Evolutionary conservation across 345 rosid species (phyloP).

Genomic region (Cardamine chenopodiifolia): DNA sequence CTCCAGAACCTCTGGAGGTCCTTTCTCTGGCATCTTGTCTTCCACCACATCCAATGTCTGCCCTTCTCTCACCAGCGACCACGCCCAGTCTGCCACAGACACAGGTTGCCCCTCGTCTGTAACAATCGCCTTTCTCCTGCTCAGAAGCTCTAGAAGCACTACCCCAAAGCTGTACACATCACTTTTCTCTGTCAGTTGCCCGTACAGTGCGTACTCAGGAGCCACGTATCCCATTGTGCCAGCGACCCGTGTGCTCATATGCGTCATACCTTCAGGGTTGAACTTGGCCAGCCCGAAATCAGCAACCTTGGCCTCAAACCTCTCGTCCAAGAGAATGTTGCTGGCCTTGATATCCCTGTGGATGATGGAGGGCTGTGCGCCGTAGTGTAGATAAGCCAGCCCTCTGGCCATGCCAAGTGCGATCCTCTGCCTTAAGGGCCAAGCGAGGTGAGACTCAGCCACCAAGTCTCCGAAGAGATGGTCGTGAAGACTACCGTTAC

Average conservation of each 20-base stretch:
- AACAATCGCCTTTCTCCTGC: conserved; percentile 73
- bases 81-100: conserved; percentile 84
- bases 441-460: conserved; percentile 53
- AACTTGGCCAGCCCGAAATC: conserved; percentile 94
- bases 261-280: conserved; percentile 77
- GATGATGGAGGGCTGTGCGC: conserved; percentile 77
- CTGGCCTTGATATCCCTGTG: conserved; percentile 91
- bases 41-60: conserved; percentile 71
- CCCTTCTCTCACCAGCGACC: conserved; percentile 78
- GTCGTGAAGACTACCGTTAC: conserved; percentile 81
- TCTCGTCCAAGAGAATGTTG: conserved; percentile 85
- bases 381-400: conserved; percentile 80
- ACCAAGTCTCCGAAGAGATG: conserved; percentile 64
- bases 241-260: conserved; percentile 88
- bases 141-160: conserved; percentile 87
- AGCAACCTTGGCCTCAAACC: conserved; percentile 76
- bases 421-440: conserved; percentile 83
- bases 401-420: conserved; percentile 89
- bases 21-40: conserved; percentile 69
- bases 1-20: conserved; percentile 63
- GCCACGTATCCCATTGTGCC: conserved; percentile 99
- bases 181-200: conserved; percentile 82
- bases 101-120: conserved; percentile 62
- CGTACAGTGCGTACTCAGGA: conserved; percentile 91
- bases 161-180: conserved; percentile 93